A percentile compares a stretch with the other conserved stretches of the same genome.
Conservation (phyloP, 2,329 filamentous ascomycete species). For the Aureobasidium zeae region DNA sequence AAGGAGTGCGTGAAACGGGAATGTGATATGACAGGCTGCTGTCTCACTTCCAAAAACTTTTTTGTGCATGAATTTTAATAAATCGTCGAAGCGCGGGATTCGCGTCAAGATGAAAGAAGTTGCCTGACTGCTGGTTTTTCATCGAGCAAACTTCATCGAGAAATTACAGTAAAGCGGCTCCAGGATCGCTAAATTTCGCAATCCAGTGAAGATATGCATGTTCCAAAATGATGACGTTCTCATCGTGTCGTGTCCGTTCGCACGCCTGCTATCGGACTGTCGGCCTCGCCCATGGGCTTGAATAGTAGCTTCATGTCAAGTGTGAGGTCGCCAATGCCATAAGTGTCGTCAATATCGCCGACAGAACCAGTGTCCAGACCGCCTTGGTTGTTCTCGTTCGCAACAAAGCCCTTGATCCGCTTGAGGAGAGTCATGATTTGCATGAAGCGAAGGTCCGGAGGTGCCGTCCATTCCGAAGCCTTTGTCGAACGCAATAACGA, state of each 20-base stretch:
- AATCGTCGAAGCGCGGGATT: neutral
- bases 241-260: constrained; percentile 21
- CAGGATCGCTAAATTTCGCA: neutral
- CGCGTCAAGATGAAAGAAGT: constrained; percentile 1
- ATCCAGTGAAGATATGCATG: constrained; percentile 8
- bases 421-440: constrained; percentile 53
- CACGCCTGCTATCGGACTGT: constrained; percentile 27
- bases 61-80: constrained; percentile 5
- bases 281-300: constrained; percentile 42
- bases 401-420: constrained; percentile 51
- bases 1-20: constrained; percentile 8
- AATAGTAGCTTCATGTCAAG: constrained; percentile 65
- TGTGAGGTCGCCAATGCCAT: constrained; percentile 54
- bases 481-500: constrained; percentile 50
- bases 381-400: constrained; percentile 53
- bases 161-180: neutral
- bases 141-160: constrained; percentile 13
- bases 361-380: constrained; percentile 61
- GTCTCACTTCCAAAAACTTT: constrained; percentile 5
- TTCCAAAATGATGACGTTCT: neutral
- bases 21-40: constrained; percentile 9
- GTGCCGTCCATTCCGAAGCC: constrained; percentile 42
- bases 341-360: constrained; percentile 58
- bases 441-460: constrained; percentile 49
- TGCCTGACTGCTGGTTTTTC: constrained; percentile 7